Evolutionary conservation across 208 protist species (phyloP).

Genomic region (Acanthamoeba triangularis): DNA sequence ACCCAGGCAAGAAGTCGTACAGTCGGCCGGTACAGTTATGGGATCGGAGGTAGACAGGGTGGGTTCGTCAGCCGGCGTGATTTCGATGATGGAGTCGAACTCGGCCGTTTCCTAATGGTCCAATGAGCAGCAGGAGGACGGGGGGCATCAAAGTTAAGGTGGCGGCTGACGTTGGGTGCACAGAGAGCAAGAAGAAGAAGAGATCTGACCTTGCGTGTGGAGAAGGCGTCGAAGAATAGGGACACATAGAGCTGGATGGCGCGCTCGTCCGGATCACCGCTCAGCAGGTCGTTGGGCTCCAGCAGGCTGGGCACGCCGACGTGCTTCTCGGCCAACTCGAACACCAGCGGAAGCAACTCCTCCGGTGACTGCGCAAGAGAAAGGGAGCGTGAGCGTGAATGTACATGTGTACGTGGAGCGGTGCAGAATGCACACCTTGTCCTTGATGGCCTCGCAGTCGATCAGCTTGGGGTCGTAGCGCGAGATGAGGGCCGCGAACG

Average conservation of each 20-base stretch:
- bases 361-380: neutral
- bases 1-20: neutral
- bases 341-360: neutral
- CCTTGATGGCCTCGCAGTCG: neutral
- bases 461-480: neutral
- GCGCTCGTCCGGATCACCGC: neutral
- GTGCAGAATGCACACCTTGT: too few species aligned
- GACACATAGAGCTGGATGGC: constrained; percentile 40
- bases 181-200: too few species aligned
- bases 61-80: neutral
- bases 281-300: neutral
- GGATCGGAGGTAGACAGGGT: neutral
- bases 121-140: too few species aligned
- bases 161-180: too few species aligned
- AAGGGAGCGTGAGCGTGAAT: too few species aligned
- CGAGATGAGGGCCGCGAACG: neutral
- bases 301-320: neutral
- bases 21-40: neutral
- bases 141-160: too few species aligned
- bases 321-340: neutral
- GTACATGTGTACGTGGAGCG: too few species aligned
- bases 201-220: neutral
- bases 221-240: neutral
- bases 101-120: neutral
- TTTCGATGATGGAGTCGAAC: neutral